Evolutionary conservation across 2,329 filamentous ascomycete genomes (phyloP).

Genomic region (Dactylonectria estremocensis): DNA sequence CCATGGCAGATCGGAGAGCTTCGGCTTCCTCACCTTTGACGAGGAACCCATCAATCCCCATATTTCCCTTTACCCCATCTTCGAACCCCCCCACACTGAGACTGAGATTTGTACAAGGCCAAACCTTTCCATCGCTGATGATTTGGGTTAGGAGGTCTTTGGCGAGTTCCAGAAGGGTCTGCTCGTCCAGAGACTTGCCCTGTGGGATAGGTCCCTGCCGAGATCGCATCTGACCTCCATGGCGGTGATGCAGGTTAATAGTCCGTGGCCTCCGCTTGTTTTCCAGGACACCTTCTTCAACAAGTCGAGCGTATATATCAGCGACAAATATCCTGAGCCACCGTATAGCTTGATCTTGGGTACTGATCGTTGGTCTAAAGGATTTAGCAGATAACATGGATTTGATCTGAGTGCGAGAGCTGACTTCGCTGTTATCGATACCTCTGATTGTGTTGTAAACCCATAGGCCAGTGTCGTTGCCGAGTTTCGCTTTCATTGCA

Average conservation of each 20-base stretch:
- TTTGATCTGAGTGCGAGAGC: conserved; percentile 92
- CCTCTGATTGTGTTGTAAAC: conserved; percentile 89
- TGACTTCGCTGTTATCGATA: conserved; percentile 90
- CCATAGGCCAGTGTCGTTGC: conserved; percentile 89
- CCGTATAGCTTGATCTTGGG: conserved; percentile 80
- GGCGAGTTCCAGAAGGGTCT: conserved; percentile 80
- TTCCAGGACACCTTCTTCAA: conserved; percentile 92
- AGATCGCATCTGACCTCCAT: conserved; percentile 81
- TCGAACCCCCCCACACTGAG: conserved; percentile 94
- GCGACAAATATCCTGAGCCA: conserved; percentile 95
- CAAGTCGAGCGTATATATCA: conserved; percentile 90
- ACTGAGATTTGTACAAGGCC: conserved; percentile 93
- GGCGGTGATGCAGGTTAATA: conserved; percentile 87
- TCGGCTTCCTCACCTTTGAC: conserved; percentile 80
- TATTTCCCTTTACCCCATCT: conserved; percentile 86
- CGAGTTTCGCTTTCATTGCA: conserved; percentile 82
- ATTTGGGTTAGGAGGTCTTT: conserved; percentile 85
- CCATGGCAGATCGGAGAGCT: conserved; percentile 41
- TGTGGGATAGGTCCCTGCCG: conserved; percentile 83
- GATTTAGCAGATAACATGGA: conserved; percentile 98
- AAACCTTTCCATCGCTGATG: conserved; percentile 82
- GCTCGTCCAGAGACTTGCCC: conserved; percentile 81
- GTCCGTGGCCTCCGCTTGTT: conserved; percentile 89
- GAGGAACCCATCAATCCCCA: conserved; percentile 89
- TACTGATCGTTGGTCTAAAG: conserved; percentile 88